A percentile compares a stretch with the other conserved stretches of the same genome.
phyloP scores from a whole-genome alignment of 192 early-diverging fungal species.

The Entophlyctis helioformis region DNA sequence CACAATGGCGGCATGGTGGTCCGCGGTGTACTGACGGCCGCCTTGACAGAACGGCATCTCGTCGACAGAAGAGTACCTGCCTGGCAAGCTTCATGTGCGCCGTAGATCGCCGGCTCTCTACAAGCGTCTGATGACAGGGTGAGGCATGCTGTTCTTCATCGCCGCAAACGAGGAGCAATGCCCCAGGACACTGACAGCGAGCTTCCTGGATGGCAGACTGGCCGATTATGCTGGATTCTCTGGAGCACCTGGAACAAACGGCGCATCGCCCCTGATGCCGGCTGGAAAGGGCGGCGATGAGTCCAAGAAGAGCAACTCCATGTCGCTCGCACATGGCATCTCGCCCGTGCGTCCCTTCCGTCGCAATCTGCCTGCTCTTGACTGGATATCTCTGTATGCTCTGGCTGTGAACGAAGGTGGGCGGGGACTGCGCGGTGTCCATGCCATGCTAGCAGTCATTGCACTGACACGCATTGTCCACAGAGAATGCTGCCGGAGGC shows the following conservation, averaged over 20 bases:
- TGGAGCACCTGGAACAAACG: too few species aligned
- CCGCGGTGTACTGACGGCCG: too few species aligned
- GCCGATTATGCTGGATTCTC: too few species aligned
- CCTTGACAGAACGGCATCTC: constrained; percentile 30
- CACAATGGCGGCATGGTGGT: too few species aligned
- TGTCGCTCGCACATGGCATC: too few species aligned
- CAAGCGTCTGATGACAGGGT: constrained; percentile 69
- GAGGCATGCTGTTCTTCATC: not conserved
- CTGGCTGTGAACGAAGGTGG: constrained; percentile 86
- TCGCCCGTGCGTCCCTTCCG: too few species aligned
- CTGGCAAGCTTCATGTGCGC: constrained; percentile 67
- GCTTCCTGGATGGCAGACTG: too few species aligned
- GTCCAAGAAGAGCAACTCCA: too few species aligned
- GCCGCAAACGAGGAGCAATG: not conserved
- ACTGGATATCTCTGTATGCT: constrained; percentile 86
- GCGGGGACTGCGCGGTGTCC: too few species aligned
- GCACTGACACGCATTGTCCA: not conserved
- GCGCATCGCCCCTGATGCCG: too few species aligned
- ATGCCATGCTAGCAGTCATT: too few species aligned
- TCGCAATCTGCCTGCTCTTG: constrained; percentile 62
- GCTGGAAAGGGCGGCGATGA: too few species aligned
- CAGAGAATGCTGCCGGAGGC: constrained; percentile 40
- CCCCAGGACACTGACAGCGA: constrained; percentile 4
- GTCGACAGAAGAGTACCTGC: constrained; percentile 42
- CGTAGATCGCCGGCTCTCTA: constrained; percentile 81